Evolutionary conservation across 352 stramenopile genomes (phyloP), one percentile per base, ranked within the genome.

Genomic region (Globisporangium orthogonon): DNA sequence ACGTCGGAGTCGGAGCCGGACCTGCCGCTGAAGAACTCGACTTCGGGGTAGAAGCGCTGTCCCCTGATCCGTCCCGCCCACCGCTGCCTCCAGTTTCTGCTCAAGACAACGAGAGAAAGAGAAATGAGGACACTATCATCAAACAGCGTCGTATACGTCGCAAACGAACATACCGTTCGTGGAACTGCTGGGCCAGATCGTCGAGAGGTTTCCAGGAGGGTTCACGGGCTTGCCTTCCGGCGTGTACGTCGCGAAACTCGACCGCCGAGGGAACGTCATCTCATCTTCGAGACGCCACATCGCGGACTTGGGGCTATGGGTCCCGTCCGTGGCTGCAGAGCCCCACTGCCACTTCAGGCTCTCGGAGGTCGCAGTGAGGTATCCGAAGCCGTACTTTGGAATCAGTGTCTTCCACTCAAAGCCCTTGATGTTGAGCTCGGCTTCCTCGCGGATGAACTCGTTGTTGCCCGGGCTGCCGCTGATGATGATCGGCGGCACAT

Each of bases 401-500:
- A 89, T 87, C 33, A 87, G 56, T 10, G 69, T 86, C 56, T 76
- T 78, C 69, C 74, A 72, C 45, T 60, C 72, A 46, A 86, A 89
- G 6, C 65, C 76, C n/a, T 71, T 62, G 29, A 88, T 77, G 37
- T 65, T 56, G n/a, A 91, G 67, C 7, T 83, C 56, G 1, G 60
- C 48, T 41, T 79, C 57, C 5, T 71, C 53, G 1, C 78, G 75
- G 51, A 89, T 83, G 53, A 71, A 91, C 62, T 91, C 81, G 57
- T 89, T 89, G 68, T 91, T 91, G 51, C 82, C 82, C 0, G 77
- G 54, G 43, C 76, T 88, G 23, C 82, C 82, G 18, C 73, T 84
- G 61, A 91, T 82, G 52, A 91, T 86, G 51, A 88, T 83, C 3
- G 77, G 77, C 43, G 82, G 82, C 4, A 91, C 56, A 29, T 68